Conservation (phyloP, 1,284 basidiomycete genomes). For the Cryptococcus sp. region DNA sequence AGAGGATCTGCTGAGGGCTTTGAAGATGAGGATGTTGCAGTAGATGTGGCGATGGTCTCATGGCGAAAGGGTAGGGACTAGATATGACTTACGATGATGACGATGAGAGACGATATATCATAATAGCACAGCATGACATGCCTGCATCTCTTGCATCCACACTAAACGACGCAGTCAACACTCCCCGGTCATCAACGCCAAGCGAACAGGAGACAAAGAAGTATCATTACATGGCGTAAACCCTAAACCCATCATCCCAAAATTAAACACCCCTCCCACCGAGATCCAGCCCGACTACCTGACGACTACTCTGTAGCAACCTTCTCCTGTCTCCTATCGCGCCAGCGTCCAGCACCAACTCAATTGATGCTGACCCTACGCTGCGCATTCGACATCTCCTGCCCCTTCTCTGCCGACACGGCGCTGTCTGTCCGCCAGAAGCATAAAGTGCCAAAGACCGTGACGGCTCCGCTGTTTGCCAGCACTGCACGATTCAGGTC, state of each 20-base stretch:
- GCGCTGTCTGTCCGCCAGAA: slow-evolving; percentile 12
- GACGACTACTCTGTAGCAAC: no score
- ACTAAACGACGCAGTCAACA: no score
- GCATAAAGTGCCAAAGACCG: slow-evolving; percentile 7
- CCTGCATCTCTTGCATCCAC: not conserved
- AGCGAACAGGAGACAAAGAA: no score
- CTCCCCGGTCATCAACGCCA: no score
- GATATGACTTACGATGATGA: not conserved
- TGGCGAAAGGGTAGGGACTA: not conserved
- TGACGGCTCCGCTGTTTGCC: slow-evolving; percentile 8
- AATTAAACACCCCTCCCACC: not conserved
- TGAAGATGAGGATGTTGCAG: slow-evolving; percentile 32
- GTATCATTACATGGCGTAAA: no score
- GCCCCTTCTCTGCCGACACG: slow-evolving; percentile 10
- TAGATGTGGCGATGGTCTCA: slow-evolving; percentile 1
- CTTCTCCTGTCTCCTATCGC: no score
- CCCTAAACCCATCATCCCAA: not conserved
- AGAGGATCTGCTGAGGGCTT: slow-evolving; percentile 34
- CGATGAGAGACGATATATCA: not conserved
- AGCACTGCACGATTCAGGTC: slow-evolving; percentile 7
- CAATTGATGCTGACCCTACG: slow-evolving; percentile 26
- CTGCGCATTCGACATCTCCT: slow-evolving; percentile 14
- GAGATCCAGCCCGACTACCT: no score
- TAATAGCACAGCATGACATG: not conserved
- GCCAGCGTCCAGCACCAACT: not conserved